These are phyloP conservation scores for Colletotrichum magnum DNA, from an alignment of 2,329 filamentous ascomycete genomes.

Conservation along the genomic window DNA sequence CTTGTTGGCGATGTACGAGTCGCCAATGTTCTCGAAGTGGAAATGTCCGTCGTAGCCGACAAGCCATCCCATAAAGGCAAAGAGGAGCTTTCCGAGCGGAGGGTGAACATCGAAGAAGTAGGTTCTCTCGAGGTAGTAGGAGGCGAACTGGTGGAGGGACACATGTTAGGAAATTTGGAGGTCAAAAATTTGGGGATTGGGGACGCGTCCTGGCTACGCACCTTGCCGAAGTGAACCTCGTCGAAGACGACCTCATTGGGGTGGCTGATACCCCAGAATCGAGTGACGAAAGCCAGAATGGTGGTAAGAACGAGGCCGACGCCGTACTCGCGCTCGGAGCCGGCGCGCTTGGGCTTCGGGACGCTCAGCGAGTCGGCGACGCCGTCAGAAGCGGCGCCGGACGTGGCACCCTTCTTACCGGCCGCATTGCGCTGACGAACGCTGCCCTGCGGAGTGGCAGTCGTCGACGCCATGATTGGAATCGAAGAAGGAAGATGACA, in stretches of 20 bases:
- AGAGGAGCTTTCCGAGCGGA: conserved; percentile 97
- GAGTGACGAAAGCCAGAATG: conserved; percentile 85
- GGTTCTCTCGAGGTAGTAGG: conserved; percentile 91
- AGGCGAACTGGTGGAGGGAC: conserved; percentile 71
- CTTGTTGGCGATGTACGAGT: conserved; percentile 97
- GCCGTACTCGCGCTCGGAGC: conserved; percentile 87
- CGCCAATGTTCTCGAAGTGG: conserved; percentile 98
- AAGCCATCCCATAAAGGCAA: conserved; percentile 96
- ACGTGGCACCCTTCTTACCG: conserved; percentile 63
- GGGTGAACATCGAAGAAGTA: conserved; percentile 99
- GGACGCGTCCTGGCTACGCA: conserved; percentile 57
- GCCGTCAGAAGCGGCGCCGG: conserved; percentile 55
- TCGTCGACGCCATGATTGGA: conserved; percentile 56
- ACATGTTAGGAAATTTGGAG: neutral
- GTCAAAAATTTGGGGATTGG: neutral
- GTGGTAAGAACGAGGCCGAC: conserved; percentile 84
- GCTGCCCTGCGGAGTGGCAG: conserved; percentile 67
- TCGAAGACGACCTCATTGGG: conserved; percentile 98
- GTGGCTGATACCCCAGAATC: conserved; percentile 97
- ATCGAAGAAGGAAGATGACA: conserved; percentile 19
- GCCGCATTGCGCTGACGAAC: conserved; percentile 67
- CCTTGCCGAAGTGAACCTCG: conserved; percentile 99
- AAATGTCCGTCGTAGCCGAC: conserved; percentile 98
- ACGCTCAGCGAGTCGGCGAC: conserved; percentile 67
- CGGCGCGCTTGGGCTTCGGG: conserved; percentile 54